A percentile compares a stretch with the other conserved stretches of the same genome.
phyloP scores from a whole-genome alignment of 1,139 yeast species.

The Geotrichum reessii region DNA sequence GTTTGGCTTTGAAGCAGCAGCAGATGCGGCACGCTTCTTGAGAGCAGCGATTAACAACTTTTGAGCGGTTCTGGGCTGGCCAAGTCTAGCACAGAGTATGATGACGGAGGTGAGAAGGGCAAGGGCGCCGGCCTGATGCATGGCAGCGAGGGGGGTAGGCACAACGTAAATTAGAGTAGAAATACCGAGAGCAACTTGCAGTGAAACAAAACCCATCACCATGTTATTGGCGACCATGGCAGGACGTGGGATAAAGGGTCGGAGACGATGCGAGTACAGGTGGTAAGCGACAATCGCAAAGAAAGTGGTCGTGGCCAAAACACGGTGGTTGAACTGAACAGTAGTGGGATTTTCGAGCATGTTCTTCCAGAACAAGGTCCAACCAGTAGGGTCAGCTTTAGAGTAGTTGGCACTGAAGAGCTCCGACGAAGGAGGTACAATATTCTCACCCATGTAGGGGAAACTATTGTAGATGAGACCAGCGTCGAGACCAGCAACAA shows the following conservation, averaged over 20 bases:
- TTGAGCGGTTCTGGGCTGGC: conserved; percentile 51
- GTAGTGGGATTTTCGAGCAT: conserved; percentile 93
- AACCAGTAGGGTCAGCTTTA: conserved; percentile 35
- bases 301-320: conserved; percentile 78
- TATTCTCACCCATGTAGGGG: conserved; percentile 85
- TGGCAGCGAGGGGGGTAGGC: conserved; percentile 88
- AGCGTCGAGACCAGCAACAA: conserved; percentile 98
- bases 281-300: conserved; percentile 60
- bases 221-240: conserved; percentile 55
- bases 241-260: conserved; percentile 53
- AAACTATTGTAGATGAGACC: conserved; percentile 93
- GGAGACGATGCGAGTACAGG: conserved; percentile 49
- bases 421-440: conserved; percentile 67
- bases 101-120: conserved; percentile 77
- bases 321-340: conserved; percentile 87
- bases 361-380: conserved; percentile 85
- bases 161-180: conserved; percentile 80
- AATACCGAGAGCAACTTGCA: conserved; percentile 84
- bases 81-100: conserved; percentile 61
- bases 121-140: conserved; percentile 96
- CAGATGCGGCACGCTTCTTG: conserved; percentile 16
- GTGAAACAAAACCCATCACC: conserved; percentile 72
- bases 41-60: conserved; percentile 17
- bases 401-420: conserved; percentile 67
- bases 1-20: conserved; percentile 2